A percentile compares a stretch with the other conserved stretches of the same genome.
Conservation (phyloP, 2,329 filamentous ascomycete genomes). For the Fulvia fulva region DNA sequence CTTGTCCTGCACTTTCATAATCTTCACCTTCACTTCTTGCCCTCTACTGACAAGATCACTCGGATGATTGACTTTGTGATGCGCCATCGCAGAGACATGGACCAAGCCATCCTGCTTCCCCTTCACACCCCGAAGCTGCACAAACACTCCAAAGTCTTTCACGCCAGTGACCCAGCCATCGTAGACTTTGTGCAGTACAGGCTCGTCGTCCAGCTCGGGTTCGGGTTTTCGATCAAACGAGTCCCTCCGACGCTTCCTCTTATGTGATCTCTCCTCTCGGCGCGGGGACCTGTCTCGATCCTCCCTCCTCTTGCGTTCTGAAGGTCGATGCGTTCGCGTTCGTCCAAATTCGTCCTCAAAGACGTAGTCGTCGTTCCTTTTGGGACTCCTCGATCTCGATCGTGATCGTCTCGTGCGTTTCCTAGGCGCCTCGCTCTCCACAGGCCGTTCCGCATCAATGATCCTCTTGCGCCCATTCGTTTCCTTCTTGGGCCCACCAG, state of each 20-base stretch:
- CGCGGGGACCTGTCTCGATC: slow-evolving; percentile 43
- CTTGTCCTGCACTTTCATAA: slow-evolving; percentile 76
- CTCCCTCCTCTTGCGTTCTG: slow-evolving; percentile 31
- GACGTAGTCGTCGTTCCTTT: slow-evolving; percentile 48
- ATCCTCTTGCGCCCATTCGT: slow-evolving; percentile 55
- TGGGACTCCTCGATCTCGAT: slow-evolving; percentile 45
- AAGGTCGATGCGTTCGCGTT: slow-evolving; percentile 40
- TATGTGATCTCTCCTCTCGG: slow-evolving; percentile 42
- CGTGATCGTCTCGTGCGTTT: slow-evolving; percentile 42
- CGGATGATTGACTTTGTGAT: slow-evolving; percentile 86
- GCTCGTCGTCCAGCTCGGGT: slow-evolving; percentile 74
- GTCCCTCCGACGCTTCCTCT: slow-evolving; percentile 49
- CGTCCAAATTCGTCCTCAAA: slow-evolving; percentile 59
- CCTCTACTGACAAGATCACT: slow-evolving; percentile 78
- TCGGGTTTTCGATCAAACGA: slow-evolving; percentile 63
- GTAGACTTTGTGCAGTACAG: slow-evolving; percentile 82
- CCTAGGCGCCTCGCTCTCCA: slow-evolving; percentile 38
- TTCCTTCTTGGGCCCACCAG: slow-evolving; percentile 60
- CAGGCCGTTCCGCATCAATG: slow-evolving; percentile 53
- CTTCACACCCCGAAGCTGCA: slow-evolving; percentile 80
- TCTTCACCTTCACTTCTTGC: slow-evolving; percentile 88
- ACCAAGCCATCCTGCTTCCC: slow-evolving; percentile 91
- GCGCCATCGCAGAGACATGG: slow-evolving; percentile 83
- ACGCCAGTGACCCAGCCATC: slow-evolving; percentile 84
- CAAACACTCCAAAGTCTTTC: slow-evolving; percentile 94